Evolutionary conservation across 257 asterid species (phyloP).

Genomic region (Nicotiana obtusifolia): DNA sequence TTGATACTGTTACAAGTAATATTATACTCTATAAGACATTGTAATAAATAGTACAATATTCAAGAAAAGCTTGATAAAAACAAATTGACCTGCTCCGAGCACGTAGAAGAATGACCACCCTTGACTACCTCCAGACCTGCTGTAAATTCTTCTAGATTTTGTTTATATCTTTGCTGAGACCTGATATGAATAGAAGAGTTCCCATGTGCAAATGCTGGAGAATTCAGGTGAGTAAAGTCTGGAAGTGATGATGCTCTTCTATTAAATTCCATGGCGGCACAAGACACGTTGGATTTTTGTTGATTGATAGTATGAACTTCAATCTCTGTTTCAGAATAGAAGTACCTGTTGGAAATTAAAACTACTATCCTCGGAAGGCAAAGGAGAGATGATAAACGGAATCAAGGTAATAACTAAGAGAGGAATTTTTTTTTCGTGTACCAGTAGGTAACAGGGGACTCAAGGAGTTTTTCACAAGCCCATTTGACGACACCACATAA

Average conservation of each 20-base stretch:
- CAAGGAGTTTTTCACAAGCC: constrained; percentile 16
- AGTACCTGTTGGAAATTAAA: constrained; percentile 17
- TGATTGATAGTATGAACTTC: constrained; percentile 23
- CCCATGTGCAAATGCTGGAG: constrained; percentile 28
- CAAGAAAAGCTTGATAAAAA: constrained; percentile 7
- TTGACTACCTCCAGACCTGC: constrained; percentile 18
- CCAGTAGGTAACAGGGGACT: too few species aligned
- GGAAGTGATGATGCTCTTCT: constrained; percentile 15
- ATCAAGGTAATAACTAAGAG: too few species aligned
- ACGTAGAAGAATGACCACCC: constrained; percentile 26
- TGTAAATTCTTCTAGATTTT: constrained; percentile 24
- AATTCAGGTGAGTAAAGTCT: constrained; percentile 23
- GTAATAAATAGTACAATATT: constrained; percentile 7
- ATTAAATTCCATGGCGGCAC: constrained; percentile 31
- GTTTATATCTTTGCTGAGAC: constrained; percentile 19
- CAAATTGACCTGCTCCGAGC: constrained; percentile 42
- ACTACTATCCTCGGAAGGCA: background rate
- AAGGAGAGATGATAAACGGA: background rate
- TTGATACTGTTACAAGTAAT: background rate
- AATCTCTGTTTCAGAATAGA: constrained; percentile 25
- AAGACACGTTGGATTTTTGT: constrained; percentile 25
- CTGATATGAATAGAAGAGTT: constrained; percentile 15
- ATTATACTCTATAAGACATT: constrained; percentile 3
- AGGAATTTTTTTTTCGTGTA: too few species aligned
- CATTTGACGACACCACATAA: constrained; percentile 47